These are phyloP conservation scores for Malus hybrid DNA, from an alignment of 331 rosid species.

Conservation along the genomic window DNA sequence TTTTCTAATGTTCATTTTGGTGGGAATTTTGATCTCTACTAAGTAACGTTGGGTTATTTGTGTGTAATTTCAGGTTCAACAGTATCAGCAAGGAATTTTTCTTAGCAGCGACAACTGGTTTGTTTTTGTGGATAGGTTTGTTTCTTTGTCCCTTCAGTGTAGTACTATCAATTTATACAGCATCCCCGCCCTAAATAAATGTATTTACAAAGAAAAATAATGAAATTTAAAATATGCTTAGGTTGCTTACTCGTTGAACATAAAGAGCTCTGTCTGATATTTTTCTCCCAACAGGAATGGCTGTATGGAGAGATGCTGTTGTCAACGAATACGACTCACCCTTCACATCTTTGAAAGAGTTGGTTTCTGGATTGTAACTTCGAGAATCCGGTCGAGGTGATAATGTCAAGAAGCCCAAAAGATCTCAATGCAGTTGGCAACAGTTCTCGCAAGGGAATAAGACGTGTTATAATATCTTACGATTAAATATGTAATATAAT, in stretches of 20 bases:
- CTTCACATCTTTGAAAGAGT: conserved; percentile 47
- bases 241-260: background rate
- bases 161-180: background rate
- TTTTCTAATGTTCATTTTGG: background rate
- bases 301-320: conserved; percentile 74
- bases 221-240: too few relatives aligned
- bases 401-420: background rate
- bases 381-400: background rate
- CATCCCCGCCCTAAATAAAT: background rate
- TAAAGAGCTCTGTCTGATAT: background rate
- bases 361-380: conserved; percentile 44
- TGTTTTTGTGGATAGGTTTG: conserved; percentile 75
- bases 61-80: conserved; percentile 49
- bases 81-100: conserved; percentile 71
- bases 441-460: background rate
- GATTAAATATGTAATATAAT: background rate
- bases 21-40: conserved; percentile 7
- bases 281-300: conserved; percentile 37
- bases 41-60: conserved; percentile 6
- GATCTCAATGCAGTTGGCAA: background rate
- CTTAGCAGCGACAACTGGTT: conserved; percentile 63
- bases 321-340: conserved; percentile 66
- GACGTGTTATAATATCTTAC: background rate
- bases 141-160: conserved; percentile 3
- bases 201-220: background rate